Base-by-base conservation (phyloP, 169 alveolate species). In the Cryptosporidium muris region DNA sequence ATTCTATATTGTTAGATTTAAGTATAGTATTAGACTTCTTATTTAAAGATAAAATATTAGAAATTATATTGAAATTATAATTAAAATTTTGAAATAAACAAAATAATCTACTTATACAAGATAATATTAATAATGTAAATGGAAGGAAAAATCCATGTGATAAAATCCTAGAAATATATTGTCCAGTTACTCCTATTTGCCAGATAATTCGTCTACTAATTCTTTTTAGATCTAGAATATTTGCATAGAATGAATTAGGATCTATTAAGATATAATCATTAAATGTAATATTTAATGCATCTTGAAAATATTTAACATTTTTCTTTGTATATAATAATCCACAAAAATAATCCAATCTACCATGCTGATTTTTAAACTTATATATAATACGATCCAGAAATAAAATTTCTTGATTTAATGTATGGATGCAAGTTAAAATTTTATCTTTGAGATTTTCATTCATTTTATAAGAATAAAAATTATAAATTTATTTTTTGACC, bases 361-460 rank as follows among this genome's bases (percentile, higher is more conserved):
- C 85, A 54, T 74, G 85, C 45, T 74, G 85, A 43, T 74, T 74
- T 52, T 74, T 74, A 74, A 74, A 74, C 37, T 74, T 74, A 43
- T 74, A 74, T 53, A 74, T 74, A 14, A 48, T 43, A 43, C 85
- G 36, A 5, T 53, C 40, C n/a, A 74, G 53, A 14, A 74, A 25
- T 16, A 34, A 14, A 36, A 48, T 47, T 16, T 74, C 85, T 48
- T 74, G 85, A 12, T 52, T 43, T 42, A 56, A 58, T 37, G 40
- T 40, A 37, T 45, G 36, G 11, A 14, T 43, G 49, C 34, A 74
- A 38, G 54, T 36, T 3, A 58, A 43, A 16, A 74, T 60, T 56
- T 58, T 56, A 16, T 74, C 63, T 58, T 16, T 64, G 58, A 64
- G 16, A 45, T 42, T 36, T 34, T 40, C n/a, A 25, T 12, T 47